Evolutionary conservation across 129 eudicot genomes (phyloP), one percentile per base, ranked within the genome.

Genomic region (Gnaphalium uliginosum): DNA sequence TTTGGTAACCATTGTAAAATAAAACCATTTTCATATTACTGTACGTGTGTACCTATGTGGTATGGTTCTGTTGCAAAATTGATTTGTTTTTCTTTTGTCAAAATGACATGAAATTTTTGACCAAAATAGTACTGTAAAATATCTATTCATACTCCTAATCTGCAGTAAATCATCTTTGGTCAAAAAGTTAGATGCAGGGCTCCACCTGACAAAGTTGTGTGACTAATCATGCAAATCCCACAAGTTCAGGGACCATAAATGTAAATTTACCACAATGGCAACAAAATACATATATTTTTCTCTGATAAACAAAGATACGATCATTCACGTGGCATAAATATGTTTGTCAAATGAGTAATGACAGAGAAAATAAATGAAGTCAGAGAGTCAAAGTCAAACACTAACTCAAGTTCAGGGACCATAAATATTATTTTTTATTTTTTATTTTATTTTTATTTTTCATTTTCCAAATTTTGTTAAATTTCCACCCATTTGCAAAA

Each of bases 401-500:
- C 43, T 8, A 9, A 39, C 60, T 74, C 35, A 60, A 23, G 35
- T 17, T 21, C 39, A 19, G 13, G 10, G 56, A 24, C 68, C 75
- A 56, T 41, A 30, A 43, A 57, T 46, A 15, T 74, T 59, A 37
- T 23, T 68, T 15, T 22, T 53, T 14, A 0, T 11, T 11, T 11
- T 24, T 11, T 25, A 2, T 7, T 29, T 26, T 14, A 1, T 23
- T 10, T 60, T 7, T 3, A 0, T 62, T 22, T 32, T 7, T 22
- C 13, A 10, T 21, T 56, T 39, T 59, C n/a, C 4, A 4, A 19
- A 11, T 8, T 29, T 23, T 21, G 58, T 29, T 41, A 2, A 67
- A 5, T 70, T 13, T 37, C 67, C 30, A 29, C 32, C 61, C 35
- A n/a, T 77, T 59, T 69, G 30, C 23, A 30, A 59, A 77, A 59